Percentiles rank a stretch among this genome's conserved stretches.
Conservation (phyloP, 352 stramenopile genomes). For the Phytophthora vignae region DNA sequence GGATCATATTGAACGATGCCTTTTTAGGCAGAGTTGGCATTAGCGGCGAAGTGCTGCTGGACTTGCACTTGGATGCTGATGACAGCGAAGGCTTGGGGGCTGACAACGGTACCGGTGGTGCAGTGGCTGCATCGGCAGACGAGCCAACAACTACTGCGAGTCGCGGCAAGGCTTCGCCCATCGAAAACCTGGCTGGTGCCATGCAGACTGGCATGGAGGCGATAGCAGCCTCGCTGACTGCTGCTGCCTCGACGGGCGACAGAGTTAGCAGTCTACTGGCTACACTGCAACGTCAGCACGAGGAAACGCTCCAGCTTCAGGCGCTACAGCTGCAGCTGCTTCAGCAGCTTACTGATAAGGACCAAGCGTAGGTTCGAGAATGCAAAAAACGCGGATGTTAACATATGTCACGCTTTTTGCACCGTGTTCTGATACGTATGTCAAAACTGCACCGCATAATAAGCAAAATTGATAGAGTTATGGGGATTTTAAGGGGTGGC, state of each 20-base stretch:
- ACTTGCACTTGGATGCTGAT: conserved; percentile 3
- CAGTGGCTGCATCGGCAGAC: neutral
- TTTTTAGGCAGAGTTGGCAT: conserved; percentile 8
- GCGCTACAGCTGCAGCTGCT: conserved; percentile 7
- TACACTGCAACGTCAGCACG: neutral
- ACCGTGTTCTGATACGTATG: too few species aligned
- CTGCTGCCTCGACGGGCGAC: neutral
- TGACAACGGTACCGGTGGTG: too few species aligned
- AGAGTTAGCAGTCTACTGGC: neutral
- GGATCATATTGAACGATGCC: conserved; percentile 7
- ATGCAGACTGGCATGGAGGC: conserved; percentile 11
- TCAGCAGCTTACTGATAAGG: conserved; percentile 1
- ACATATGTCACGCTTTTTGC: too few species aligned
- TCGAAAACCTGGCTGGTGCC: conserved; percentile 3
- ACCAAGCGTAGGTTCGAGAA: neutral
- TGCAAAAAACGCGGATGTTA: neutral
- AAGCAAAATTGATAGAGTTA: accelerated
- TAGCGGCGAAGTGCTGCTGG: conserved; percentile 12
- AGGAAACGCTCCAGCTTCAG: conserved; percentile 8
- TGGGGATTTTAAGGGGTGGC: accelerated
- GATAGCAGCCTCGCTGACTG: neutral
- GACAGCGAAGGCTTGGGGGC: neutral
- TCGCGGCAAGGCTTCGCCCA: neutral
- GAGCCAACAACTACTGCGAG: neutral
- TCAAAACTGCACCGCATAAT: too few species aligned